These are phyloP conservation scores for Ascosphaera apis DNA, from an alignment of 2,329 filamentous ascomycete genomes.

Conservation along the genomic window DNA sequence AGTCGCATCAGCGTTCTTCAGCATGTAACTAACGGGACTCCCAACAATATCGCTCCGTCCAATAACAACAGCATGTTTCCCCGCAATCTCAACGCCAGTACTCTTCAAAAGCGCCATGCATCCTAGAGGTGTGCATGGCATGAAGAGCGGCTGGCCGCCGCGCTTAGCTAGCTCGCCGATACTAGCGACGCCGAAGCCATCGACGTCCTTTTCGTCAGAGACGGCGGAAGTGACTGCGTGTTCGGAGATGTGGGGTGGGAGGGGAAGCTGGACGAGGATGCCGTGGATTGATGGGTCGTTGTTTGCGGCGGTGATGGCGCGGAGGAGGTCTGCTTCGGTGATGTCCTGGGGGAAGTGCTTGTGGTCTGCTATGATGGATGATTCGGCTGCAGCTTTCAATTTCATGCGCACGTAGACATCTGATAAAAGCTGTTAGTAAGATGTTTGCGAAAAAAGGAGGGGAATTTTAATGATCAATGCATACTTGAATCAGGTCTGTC, in stretches of 20 bases:
- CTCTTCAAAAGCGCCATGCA: slow-evolving; percentile 82
- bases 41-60: slow-evolving; percentile 95
- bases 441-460: slow-evolving; percentile 4
- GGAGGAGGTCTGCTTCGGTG: slow-evolving; percentile 64
- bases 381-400: slow-evolving; percentile 76
- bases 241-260: slow-evolving; percentile 77
- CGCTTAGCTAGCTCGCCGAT: slow-evolving; percentile 95
- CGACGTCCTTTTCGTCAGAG: slow-evolving; percentile 85
- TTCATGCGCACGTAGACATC: slow-evolving; percentile 99
- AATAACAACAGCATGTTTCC: slow-evolving; percentile 85
- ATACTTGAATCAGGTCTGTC: slow-evolving; percentile 79
- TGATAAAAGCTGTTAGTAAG: slow-evolving; percentile 22
- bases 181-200: slow-evolving; percentile 83
- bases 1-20: slow-evolving; percentile 89
- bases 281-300: slow-evolving; percentile 70
- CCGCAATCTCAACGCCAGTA: slow-evolving; percentile 57
- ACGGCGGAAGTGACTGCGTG: slow-evolving; percentile 78
- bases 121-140: slow-evolving; percentile 89
- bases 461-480: slow-evolving; percentile 12
- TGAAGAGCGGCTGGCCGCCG: slow-evolving; percentile 69
- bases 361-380: background rate
- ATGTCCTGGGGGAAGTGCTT: slow-evolving; percentile 55
- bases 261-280: slow-evolving; percentile 77
- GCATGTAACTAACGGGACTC: slow-evolving; percentile 82
- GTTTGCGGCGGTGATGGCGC: slow-evolving; percentile 62